Conservation (phyloP, 2,329 filamentous ascomycete genomes). For the Aphanocladium album region DNA sequence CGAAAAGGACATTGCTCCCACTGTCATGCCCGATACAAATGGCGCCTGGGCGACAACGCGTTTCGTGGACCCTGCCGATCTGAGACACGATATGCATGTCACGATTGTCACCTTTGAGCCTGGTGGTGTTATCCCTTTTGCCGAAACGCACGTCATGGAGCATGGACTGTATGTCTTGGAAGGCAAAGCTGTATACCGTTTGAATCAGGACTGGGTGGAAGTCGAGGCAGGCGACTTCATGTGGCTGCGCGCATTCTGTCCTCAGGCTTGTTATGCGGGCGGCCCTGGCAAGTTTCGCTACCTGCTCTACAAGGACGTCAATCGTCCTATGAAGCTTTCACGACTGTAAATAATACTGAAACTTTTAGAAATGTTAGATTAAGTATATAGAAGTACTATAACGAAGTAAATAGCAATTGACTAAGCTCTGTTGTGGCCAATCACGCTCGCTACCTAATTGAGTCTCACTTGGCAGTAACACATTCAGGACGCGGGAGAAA, state of each 20-base stretch:
- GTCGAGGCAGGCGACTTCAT: constrained; percentile 12
- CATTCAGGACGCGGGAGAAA: no score
- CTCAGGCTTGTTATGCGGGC: constrained; percentile 11
- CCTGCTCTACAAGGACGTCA: constrained; percentile 10
- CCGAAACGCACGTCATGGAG: constrained; percentile 13
- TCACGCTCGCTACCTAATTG: no score
- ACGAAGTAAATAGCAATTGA: no score
- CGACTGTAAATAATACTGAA: background rate
- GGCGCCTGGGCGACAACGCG: constrained; percentile 11
- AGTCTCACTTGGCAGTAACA: no score
- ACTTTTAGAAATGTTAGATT: no score
- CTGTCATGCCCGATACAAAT: constrained; percentile 7
- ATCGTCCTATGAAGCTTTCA: constrained; percentile 7
- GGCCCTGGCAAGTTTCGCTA: constrained; percentile 10
- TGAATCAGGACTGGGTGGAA: constrained; percentile 12
- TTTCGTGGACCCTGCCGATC: constrained; percentile 5
- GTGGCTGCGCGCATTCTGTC: constrained; percentile 11
- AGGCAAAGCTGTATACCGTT: constrained; percentile 11
- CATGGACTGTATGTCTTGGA: constrained; percentile 10
- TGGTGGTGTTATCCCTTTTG: constrained; percentile 10
- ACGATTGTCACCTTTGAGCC: constrained; percentile 11
- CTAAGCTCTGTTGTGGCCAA: no score
- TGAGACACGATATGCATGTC: constrained; percentile 11
- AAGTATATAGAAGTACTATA: no score
- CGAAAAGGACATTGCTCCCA: constrained; percentile 1